phyloP scores from a whole-genome alignment of 352 stramenopile genomes.

The Phytophthora uliginosa region DNA sequence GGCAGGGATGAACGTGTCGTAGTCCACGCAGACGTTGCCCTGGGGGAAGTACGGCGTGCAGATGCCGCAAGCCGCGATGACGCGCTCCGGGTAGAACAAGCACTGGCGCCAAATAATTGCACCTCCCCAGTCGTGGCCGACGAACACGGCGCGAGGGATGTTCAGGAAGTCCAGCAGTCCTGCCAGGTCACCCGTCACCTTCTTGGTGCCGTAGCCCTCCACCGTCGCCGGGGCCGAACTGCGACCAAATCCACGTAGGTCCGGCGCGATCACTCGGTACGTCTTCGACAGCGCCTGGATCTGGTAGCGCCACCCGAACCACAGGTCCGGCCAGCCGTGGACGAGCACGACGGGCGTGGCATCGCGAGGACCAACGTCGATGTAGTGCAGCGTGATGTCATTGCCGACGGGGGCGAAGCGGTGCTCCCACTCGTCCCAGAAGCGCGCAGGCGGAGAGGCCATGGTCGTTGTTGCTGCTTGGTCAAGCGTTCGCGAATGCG shows the following conservation, averaged over 20 bases:
- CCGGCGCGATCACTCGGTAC: constrained; percentile 68
- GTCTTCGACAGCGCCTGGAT: constrained; percentile 61
- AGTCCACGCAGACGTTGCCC: constrained; percentile 43
- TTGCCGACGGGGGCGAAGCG: constrained; percentile 35
- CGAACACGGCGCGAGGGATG: constrained; percentile 70
- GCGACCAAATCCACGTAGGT: constrained; percentile 65
- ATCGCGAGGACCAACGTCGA: constrained; percentile 63
- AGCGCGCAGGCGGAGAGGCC: constrained; percentile 12
- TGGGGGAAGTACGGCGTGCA: constrained; percentile 74
- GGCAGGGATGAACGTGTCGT: constrained; percentile 51
- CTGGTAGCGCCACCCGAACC: constrained; percentile 76
- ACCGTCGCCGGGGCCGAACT: constrained; percentile 54
- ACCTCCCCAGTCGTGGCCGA: constrained; percentile 79
- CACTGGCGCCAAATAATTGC: constrained; percentile 70
- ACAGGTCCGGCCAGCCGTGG: constrained; percentile 79
- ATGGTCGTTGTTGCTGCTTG: constrained; percentile 27
- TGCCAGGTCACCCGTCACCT: constrained; percentile 55
- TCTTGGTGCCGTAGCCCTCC: constrained; percentile 61
- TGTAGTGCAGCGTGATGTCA: constrained; percentile 64
- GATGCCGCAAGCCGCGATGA: constrained; percentile 56
- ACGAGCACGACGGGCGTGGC: constrained; percentile 67
- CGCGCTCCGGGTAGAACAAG: constrained; percentile 64
- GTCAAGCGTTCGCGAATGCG: constrained; percentile 18
- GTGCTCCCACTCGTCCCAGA: constrained; percentile 35
- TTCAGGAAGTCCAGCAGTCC: constrained; percentile 64